Percentiles rank a stretch among this genome's conserved stretches.
phyloP scores from a whole-genome alignment of 345 rosid species.

The Triadica sebifera region DNA sequence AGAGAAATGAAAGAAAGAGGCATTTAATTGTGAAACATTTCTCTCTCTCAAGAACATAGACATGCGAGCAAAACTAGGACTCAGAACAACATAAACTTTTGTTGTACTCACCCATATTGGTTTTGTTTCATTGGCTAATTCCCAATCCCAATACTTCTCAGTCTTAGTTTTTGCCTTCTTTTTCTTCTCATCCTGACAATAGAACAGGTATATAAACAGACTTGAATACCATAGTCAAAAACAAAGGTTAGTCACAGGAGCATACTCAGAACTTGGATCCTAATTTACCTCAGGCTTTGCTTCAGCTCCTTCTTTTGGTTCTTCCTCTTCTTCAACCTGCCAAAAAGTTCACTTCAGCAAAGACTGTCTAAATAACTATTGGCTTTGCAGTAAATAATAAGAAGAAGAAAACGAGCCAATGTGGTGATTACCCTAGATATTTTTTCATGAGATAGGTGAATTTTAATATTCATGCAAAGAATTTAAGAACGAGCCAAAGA shows the following conservation, averaged over 20 bases:
- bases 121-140: constrained; percentile 88
- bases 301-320: constrained; percentile 77
- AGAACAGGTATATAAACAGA: constrained; percentile 18
- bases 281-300: constrained; percentile 58
- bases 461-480: not conserved
- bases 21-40: not conserved
- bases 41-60: not conserved
- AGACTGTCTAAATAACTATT: not conserved
- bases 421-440: not conserved
- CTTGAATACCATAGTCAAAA: not conserved
- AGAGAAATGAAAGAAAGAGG: not conserved
- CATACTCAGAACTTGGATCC: not conserved
- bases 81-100: not conserved
- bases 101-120: constrained; percentile 81
- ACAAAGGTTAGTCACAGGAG: not conserved
- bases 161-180: constrained; percentile 83
- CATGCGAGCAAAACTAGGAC: constrained; percentile 9
- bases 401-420: not conserved
- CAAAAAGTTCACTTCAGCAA: constrained; percentile 13
- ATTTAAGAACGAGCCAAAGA: not conserved
- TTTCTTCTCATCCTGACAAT: constrained; percentile 63
- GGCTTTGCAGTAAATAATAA: not conserved
- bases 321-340: constrained; percentile 94
- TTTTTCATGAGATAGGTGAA: not conserved
- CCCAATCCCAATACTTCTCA: constrained; percentile 99